Percentiles rank a stretch among this genome's conserved stretches.
These are phyloP conservation scores for Ilyonectria sp. DNA, from an alignment of 2,329 filamentous ascomycete genomes.

Conservation along the genomic window DNA sequence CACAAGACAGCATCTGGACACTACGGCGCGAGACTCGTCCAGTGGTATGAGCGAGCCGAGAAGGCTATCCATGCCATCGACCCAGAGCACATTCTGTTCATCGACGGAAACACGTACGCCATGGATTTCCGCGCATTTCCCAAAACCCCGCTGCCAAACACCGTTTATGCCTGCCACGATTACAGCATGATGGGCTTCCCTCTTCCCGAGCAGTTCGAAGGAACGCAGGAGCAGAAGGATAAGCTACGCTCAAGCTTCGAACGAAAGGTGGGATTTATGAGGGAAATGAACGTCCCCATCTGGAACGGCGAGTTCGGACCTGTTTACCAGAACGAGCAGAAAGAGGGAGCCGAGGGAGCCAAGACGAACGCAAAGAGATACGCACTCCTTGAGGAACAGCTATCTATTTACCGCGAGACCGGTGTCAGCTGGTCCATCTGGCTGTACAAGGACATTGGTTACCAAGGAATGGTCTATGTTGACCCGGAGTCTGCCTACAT, in stretches of 20 bases:
- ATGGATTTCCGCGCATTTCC: conserved; percentile 65
- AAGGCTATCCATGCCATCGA: conserved; percentile 58
- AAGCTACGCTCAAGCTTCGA: conserved; percentile 58
- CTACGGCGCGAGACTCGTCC: conserved; percentile 51
- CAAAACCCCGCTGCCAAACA: conserved; percentile 59
- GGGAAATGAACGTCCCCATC: conserved; percentile 56
- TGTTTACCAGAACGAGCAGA: conserved; percentile 58
- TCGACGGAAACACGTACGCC: conserved; percentile 69
- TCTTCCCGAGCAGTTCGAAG: conserved; percentile 55
- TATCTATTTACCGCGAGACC: conserved; percentile 53
- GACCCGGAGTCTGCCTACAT: conserved; percentile 64
- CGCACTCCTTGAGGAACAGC: conserved; percentile 59
- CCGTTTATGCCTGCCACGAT: conserved; percentile 68
- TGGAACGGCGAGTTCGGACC: conserved; percentile 70
- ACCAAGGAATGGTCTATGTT: conserved; percentile 69
- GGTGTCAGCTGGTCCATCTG: conserved; percentile 71
- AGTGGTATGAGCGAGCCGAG: conserved; percentile 60
- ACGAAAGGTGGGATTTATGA: conserved; percentile 62
- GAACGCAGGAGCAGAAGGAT: conserved; percentile 58
- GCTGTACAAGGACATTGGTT: conserved; percentile 71
- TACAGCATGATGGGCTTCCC: conserved; percentile 68
- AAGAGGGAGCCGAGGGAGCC: conserved; percentile 55
- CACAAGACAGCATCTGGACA: conserved; percentile 43
- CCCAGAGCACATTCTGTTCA: conserved; percentile 64
- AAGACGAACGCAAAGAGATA: conserved; percentile 59